Evolutionary conservation across 2,329 filamentous ascomycete species (phyloP).

Genomic region (Gremmenia infestans): DNA sequence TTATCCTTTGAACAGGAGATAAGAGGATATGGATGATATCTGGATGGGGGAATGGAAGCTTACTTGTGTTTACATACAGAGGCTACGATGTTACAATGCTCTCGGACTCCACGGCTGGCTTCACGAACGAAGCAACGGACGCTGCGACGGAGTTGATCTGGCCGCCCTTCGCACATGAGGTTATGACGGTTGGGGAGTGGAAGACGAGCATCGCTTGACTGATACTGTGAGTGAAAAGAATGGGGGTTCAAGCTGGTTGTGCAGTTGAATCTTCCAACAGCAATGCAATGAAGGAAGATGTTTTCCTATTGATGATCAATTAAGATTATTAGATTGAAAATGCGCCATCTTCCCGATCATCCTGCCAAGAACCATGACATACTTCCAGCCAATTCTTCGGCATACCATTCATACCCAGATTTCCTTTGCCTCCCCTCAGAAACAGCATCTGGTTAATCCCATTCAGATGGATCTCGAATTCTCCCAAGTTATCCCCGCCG

Average conservation of each 20-base stretch:
- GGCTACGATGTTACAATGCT: constrained; percentile 27
- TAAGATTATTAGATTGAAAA: not conserved
- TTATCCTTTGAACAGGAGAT: not conserved
- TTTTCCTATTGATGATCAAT: too few relatives aligned
- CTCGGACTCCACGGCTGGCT: constrained; percentile 27
- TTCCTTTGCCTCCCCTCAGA: constrained; percentile 13
- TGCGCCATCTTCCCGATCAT: constrained; percentile 12
- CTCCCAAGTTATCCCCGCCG: constrained; percentile 13
- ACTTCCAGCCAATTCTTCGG: constrained; percentile 16
- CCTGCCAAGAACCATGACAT: constrained; percentile 20
- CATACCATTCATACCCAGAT: constrained; percentile 20
- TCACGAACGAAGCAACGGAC: constrained; percentile 18
- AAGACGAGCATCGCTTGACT: constrained; percentile 11
- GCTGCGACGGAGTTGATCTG: constrained; percentile 27
- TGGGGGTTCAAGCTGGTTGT: too few relatives aligned
- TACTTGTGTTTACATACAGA: constrained; percentile 7
- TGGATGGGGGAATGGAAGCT: not conserved
- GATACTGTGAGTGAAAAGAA: too few relatives aligned
- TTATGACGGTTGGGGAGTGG: constrained; percentile 24
- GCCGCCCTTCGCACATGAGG: constrained; percentile 26
- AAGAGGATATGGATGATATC: not conserved
- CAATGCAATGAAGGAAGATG: not conserved
- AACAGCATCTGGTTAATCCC: constrained; percentile 23
- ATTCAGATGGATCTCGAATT: constrained; percentile 21
- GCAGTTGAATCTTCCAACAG: not conserved